Conservation (phyloP, 2,329 filamentous ascomycete genomes). For the Talaromyces islandicus region DNA sequence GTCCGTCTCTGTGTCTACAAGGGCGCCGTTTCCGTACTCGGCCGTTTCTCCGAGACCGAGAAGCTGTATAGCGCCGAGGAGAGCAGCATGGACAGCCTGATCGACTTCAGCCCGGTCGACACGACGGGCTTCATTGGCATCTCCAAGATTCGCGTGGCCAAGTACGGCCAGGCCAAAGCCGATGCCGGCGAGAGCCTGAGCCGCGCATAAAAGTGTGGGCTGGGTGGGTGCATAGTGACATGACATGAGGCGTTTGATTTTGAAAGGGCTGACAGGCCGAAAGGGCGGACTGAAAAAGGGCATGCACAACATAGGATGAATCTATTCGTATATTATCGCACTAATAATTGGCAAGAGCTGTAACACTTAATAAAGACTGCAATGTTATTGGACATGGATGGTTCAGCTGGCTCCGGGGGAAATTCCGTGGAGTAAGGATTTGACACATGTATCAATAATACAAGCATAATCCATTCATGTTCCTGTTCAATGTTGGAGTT, state of each 20-base stretch:
- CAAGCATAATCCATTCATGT: too few species aligned
- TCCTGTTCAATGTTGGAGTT: too few species aligned
- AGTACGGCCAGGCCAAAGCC: conserved; percentile 37
- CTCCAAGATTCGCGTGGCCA: conserved; percentile 19
- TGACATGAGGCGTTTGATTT: not conserved
- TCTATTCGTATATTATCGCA: not conserved
- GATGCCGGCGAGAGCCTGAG: conserved; percentile 26
- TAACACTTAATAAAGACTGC: not conserved
- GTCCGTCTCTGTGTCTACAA: conserved; percentile 63
- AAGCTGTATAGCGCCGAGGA: conserved; percentile 64
- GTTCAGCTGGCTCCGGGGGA: too few species aligned
- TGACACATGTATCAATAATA: too few species aligned
- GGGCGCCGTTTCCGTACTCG: conserved; percentile 51
- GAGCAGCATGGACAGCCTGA: conserved; percentile 65
- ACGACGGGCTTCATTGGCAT: conserved; percentile 57
- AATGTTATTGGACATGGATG: not conserved
- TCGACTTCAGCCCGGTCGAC: conserved; percentile 60
- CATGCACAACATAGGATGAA: not conserved
- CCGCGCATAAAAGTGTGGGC: conserved; percentile 6
- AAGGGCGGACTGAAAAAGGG: not conserved
- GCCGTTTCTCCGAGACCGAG: conserved; percentile 57
- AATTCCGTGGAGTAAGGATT: too few species aligned
- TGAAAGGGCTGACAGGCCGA: not conserved
- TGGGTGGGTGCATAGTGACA: not conserved
- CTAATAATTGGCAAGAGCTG: not conserved